Conservation (phyloP, 2,329 filamentous ascomycete species). For the Ceratocystis alfenasii region DNA sequence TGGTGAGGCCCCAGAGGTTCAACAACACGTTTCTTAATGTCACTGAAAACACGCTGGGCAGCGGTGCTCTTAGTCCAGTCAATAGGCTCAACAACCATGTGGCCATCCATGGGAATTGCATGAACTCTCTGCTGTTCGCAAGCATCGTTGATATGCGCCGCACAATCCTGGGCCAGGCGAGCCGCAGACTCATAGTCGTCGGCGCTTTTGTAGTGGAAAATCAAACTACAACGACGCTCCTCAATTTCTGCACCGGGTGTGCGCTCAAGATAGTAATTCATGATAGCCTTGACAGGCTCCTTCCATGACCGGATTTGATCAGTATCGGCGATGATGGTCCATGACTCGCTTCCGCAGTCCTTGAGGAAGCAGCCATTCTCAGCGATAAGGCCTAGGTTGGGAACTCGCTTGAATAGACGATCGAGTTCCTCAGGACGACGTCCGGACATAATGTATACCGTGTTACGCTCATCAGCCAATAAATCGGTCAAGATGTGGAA, state of each 20-base stretch:
- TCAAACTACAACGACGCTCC: constrained; percentile 79
- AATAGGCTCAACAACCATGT: constrained; percentile 71
- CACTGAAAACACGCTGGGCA: constrained; percentile 58
- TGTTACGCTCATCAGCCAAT: constrained; percentile 65
- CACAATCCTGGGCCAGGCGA: constrained; percentile 77
- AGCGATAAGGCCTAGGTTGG: constrained; percentile 76
- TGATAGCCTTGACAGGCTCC: constrained; percentile 64
- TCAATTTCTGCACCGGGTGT: constrained; percentile 81
- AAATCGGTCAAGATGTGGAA: constrained; percentile 74
- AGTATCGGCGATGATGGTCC: constrained; percentile 67
- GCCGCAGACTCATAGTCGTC: constrained; percentile 44
- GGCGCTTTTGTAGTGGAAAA: constrained; percentile 25
- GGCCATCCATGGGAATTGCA: constrained; percentile 67
- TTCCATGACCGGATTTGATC: constrained; percentile 68
- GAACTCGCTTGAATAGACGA: constrained; percentile 69
- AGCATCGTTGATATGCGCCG: constrained; percentile 88
- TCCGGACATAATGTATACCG: constrained; percentile 88
- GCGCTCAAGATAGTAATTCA: constrained; percentile 81
- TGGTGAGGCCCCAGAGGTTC: constrained; percentile 25
- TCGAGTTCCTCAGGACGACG: constrained; percentile 80
- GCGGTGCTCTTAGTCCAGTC: constrained; percentile 84
- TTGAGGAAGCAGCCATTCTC: constrained; percentile 91
- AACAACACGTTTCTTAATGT: constrained; percentile 25
- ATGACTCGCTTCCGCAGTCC: constrained; percentile 53
- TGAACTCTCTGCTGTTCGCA: constrained; percentile 75